A percentile compares a stretch with the other conserved stretches of the same genome.
phyloP scores from a whole-genome alignment of 345 rosid species.

The Hirschfeldia incana region DNA sequence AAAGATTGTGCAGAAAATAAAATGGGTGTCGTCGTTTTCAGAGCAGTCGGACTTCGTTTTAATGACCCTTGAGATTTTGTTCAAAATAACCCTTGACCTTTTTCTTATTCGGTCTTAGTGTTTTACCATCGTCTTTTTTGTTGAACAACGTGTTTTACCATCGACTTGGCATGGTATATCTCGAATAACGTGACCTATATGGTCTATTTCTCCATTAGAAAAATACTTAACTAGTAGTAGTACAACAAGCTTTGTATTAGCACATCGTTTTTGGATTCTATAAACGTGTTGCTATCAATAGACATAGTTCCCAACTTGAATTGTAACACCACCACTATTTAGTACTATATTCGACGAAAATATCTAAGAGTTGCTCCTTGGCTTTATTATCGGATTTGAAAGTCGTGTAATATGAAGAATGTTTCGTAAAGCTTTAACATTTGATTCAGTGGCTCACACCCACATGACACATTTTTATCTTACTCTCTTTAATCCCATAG shows the following conservation, averaged over 20 bases:
- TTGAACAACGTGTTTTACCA: background rate
- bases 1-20: background rate
- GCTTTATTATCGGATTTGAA: background rate
- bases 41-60: conserved; percentile 39
- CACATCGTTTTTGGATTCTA: conserved; percentile 10
- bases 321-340: background rate
- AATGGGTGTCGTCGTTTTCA: conserved; percentile 24
- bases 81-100: background rate
- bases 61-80: conserved; percentile 14
- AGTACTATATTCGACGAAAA: background rate
- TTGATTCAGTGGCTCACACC: conserved; percentile 18
- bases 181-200: conserved; percentile 30
- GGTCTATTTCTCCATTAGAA: conserved; percentile 13
- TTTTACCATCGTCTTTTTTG: conserved; percentile 16
- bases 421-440: conserved; percentile 36
- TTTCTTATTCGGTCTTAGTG: background rate
- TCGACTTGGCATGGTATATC: conserved; percentile 27
- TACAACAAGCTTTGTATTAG: conserved; percentile 15
- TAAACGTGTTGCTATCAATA: background rate
- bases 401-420: conserved; percentile 22
- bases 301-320: conserved; percentile 30
- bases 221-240: background rate
- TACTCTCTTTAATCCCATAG: background rate
- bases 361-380: background rate
- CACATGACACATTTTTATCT: conserved; percentile 9